phyloP scores from a whole-genome alignment of 192 early-diverging fungal species.

The Umbelopsis isabellina region DNA sequence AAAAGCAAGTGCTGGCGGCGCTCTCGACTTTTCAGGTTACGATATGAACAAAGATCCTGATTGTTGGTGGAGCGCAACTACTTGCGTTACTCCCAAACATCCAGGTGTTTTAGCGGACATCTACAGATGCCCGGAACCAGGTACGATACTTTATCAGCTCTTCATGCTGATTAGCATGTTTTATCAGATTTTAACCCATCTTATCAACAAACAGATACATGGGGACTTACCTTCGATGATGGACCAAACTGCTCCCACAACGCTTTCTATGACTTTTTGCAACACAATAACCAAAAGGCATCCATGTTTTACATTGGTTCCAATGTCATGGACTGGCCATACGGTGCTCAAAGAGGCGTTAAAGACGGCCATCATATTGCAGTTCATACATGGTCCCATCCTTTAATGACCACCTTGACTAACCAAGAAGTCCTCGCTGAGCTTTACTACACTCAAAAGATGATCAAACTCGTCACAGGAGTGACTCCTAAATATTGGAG shows the following conservation, averaged over 20 bases:
- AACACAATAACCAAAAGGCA: slow-evolving; percentile 42
- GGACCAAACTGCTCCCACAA: slow-evolving; percentile 56
- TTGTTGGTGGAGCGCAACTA: slow-evolving; percentile 46
- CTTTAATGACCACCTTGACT: slow-evolving; percentile 48
- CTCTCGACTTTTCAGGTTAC: slow-evolving; percentile 30
- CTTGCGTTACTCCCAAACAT: slow-evolving; percentile 26
- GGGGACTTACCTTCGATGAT: slow-evolving; percentile 53
- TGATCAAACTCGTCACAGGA: slow-evolving; percentile 50
- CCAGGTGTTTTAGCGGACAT: slow-evolving; percentile 31
- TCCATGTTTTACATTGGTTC: slow-evolving; percentile 48
- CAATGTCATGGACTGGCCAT: slow-evolving; percentile 44
- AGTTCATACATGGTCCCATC: slow-evolving; percentile 67
- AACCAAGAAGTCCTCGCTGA: slow-evolving; percentile 57
- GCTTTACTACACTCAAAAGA: slow-evolving; percentile 56
- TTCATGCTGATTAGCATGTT: no score
- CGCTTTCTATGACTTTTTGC: slow-evolving; percentile 49
- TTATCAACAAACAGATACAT: slow-evolving; percentile 25
- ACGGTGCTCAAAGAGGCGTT: slow-evolving; percentile 39
- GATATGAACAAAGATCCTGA: slow-evolving; percentile 22
- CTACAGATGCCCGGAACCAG: slow-evolving; percentile 35
- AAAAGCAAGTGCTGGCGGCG: slow-evolving; percentile 18
- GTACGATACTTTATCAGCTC: not conserved
- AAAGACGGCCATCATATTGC: slow-evolving; percentile 62
- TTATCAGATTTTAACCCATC: not conserved
- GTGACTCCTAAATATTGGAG: slow-evolving; percentile 57